Evolutionary conservation across 1,139 yeast genomes (phyloP).

Genomic region (Zhuliangozyma parablackwelliae): DNA sequence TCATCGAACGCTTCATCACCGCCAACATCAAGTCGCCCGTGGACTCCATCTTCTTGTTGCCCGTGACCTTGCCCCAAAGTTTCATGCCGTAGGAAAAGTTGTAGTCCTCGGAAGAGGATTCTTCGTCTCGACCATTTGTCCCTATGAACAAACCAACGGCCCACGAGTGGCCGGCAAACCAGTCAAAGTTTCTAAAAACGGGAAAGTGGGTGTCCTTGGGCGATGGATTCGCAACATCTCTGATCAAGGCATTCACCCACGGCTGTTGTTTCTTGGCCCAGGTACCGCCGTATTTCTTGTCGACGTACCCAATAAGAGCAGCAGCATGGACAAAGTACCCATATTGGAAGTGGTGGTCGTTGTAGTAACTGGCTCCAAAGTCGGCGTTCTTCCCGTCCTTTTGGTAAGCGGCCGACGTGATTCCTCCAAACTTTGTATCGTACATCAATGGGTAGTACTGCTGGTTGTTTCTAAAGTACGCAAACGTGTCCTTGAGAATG

Average conservation of each 20-base stretch:
- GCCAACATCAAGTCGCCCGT: constrained; percentile 75
- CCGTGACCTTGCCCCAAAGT: constrained; percentile 71
- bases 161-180: constrained; percentile 84
- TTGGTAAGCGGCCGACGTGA: constrained; percentile 59
- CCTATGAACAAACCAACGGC: constrained; percentile 69
- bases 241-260: constrained; percentile 28
- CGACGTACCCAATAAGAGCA: constrained; percentile 67
- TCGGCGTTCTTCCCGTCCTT: constrained; percentile 40
- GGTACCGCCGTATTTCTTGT: constrained; percentile 40
- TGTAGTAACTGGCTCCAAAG: constrained; percentile 66
- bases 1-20: constrained; percentile 58
- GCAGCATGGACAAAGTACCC: constrained; percentile 78
- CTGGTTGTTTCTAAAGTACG: constrained; percentile 42
- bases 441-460: constrained; percentile 62
- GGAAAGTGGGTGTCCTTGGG: constrained; percentile 63
- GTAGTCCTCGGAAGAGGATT: constrained; percentile 76
- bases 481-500: constrained; percentile 51
- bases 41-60: constrained; percentile 70
- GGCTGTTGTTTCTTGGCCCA: constrained; percentile 61
- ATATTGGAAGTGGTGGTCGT: constrained; percentile 80
- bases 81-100: constrained; percentile 80
- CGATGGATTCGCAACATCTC: constrained; percentile 79
- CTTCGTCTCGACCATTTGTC: constrained; percentile 78
- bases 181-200: constrained; percentile 71
- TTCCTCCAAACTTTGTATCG: constrained; percentile 64